These are phyloP conservation scores for Vishniacozyma victoriae DNA, from an alignment of 768 basidiomycete genomes.

Conservation along the genomic window DNA sequence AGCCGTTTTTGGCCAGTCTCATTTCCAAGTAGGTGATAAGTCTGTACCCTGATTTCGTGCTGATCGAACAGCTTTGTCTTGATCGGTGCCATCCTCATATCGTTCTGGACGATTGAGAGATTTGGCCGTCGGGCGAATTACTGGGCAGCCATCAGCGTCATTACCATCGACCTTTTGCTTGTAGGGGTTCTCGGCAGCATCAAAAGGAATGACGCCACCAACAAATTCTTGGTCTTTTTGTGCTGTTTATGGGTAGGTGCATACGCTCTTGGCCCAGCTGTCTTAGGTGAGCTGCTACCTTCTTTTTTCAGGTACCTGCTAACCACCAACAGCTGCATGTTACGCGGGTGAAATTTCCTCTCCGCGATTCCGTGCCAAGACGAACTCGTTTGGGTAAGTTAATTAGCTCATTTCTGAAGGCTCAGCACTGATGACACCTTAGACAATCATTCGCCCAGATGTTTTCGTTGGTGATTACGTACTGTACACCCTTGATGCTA, in stretches of 20 bases:
- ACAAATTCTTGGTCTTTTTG: neutral
- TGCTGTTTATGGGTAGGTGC: neutral
- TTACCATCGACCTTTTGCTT: conserved; percentile 2
- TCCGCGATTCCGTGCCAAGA: neutral
- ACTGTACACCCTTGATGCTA: conserved; percentile 7
- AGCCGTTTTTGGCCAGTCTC: conserved; percentile 9
- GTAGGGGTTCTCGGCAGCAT: neutral
- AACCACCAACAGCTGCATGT: neutral
- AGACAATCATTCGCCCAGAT: neutral
- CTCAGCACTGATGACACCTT: too few species aligned
- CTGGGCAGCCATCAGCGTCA: conserved; percentile 4
- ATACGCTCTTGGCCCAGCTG: neutral
- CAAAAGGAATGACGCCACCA: neutral
- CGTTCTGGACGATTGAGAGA: conserved; percentile 6
- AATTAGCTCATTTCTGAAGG: too few species aligned
- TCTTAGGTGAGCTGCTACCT: too few species aligned
- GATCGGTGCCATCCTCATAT: conserved; percentile 2
- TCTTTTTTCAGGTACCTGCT: too few species aligned
- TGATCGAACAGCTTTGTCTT: neutral
- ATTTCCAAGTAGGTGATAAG: neutral
- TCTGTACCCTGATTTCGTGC: neutral
- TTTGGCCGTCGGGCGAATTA: conserved; percentile 12
- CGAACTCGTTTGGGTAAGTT: neutral
- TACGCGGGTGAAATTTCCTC: neutral
- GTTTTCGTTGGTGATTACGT: conserved; percentile 7